These are phyloP conservation scores for Coniochaeta pulveracea DNA, from an alignment of 2,329 filamentous ascomycete genomes.

Conservation along the genomic window DNA sequence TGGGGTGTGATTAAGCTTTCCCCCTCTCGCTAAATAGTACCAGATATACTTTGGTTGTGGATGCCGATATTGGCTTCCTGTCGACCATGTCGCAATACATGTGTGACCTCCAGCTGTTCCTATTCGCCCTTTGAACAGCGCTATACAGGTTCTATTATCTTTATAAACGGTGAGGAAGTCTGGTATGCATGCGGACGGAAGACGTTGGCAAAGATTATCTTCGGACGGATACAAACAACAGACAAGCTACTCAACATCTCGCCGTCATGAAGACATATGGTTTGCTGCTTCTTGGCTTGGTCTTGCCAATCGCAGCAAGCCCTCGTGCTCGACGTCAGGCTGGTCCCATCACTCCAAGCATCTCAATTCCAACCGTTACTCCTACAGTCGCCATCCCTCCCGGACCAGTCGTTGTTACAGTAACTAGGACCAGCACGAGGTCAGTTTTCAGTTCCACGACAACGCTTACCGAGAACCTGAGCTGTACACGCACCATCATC, in stretches of 20 bases:
- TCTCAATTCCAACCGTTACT: conserved; percentile 2
- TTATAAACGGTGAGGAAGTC: too few species aligned
- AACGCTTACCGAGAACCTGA: conserved; percentile 5
- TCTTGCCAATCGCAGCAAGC: conserved; percentile 3
- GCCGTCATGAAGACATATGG: background rate
- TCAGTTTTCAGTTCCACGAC: conserved; percentile 8
- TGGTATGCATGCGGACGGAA: too few species aligned
- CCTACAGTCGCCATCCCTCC: background rate
- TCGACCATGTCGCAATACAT: background rate
- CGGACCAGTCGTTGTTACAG: conserved; percentile 4
- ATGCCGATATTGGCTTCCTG: background rate
- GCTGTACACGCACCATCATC: conserved; percentile 9
- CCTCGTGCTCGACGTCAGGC: background rate
- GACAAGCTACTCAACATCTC: background rate
- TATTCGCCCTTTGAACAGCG: too few species aligned
- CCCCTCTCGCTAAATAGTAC: background rate
- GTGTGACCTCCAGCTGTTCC: background rate
- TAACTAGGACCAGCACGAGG: conserved; percentile 9
- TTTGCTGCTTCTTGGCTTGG: background rate
- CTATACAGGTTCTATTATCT: too few species aligned
- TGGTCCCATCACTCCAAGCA: background rate
- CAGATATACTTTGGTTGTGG: background rate
- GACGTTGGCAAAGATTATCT: background rate
- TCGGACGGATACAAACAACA: background rate
- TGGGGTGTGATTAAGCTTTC: conserved; percentile 3